Percentiles rank a stretch among this genome's conserved stretches.
phyloP scores from a whole-genome alignment of 345 rosid genomes.

The Ceriops decandra region DNA sequence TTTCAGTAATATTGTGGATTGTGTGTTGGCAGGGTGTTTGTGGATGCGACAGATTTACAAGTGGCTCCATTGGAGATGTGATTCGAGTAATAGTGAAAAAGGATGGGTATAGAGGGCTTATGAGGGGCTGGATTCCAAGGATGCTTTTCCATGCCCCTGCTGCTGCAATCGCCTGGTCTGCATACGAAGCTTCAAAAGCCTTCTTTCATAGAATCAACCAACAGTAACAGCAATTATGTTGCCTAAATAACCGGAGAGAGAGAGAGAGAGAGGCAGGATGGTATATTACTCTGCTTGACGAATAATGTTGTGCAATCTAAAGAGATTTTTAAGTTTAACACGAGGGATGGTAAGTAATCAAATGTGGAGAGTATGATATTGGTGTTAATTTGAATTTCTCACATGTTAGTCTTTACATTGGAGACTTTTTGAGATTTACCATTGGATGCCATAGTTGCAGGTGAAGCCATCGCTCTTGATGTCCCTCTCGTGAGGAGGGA shows the following conservation, averaged over 20 bases:
- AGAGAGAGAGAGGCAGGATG: constrained; percentile 1
- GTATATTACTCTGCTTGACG: constrained; percentile 12
- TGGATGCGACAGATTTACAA: constrained; percentile 87
- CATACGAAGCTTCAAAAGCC: constrained; percentile 70
- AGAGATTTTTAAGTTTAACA: constrained; percentile 10
- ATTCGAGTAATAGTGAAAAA: constrained; percentile 57
- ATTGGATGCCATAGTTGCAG: too few species aligned
- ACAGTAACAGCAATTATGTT: constrained; percentile 26
- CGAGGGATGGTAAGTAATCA: constrained; percentile 10
- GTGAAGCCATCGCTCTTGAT: too few species aligned
- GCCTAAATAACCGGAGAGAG: constrained; percentile 31
- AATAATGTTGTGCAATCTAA: constrained; percentile 15
- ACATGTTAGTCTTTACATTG: too few species aligned
- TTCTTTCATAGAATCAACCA: constrained; percentile 62
- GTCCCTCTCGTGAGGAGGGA: too few species aligned
- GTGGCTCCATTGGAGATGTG: constrained; percentile 66
- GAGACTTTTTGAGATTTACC: too few species aligned
- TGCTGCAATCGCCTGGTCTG: constrained; percentile 97
- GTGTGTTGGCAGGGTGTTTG: constrained; percentile 74
- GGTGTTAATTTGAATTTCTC: too few species aligned
- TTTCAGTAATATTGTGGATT: neutral
- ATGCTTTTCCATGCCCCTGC: constrained; percentile 99
- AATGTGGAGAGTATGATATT: neutral
- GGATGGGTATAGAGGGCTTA: constrained; percentile 87
- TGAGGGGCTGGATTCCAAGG: constrained; percentile 95